These are phyloP conservation scores for Didymella lethalis DNA, from an alignment of 2,329 filamentous ascomycete genomes.

Conservation along the genomic window DNA sequence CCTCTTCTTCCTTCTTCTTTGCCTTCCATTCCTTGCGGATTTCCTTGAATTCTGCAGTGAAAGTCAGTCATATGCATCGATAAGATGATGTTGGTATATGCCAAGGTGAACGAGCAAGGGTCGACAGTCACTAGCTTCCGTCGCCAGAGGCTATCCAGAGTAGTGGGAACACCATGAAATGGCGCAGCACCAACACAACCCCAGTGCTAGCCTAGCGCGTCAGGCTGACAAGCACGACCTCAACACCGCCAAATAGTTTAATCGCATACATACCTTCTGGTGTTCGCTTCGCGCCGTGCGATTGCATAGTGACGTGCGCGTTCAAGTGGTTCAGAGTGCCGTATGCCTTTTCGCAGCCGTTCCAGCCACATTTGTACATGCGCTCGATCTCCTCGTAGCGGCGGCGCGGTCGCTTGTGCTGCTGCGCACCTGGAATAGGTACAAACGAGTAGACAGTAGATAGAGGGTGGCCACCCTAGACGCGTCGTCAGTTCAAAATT, in stretches of 20 bases:
- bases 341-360: constrained; percentile 98
- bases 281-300: constrained; percentile 90
- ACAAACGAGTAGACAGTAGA: constrained; percentile 97
- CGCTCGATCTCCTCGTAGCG: constrained; percentile 98
- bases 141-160: constrained; percentile 53
- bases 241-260: constrained; percentile 26
- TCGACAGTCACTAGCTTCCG: constrained; percentile 52
- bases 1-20: constrained; percentile 98
- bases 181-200: constrained; percentile 36
- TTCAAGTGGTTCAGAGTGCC: constrained; percentile 97
- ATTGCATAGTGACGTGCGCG: constrained; percentile 98
- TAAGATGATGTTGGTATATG: constrained; percentile 17
- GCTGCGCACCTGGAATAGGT: constrained; percentile 93
- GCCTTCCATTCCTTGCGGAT: constrained; percentile 99
- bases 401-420: constrained; percentile 92
- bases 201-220: constrained; percentile 41
- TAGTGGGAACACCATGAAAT: constrained; percentile 63
- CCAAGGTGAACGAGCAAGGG: constrained; percentile 51
- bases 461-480: constrained; percentile 60
- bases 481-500: constrained; percentile 21
- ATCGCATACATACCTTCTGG: constrained; percentile 81
- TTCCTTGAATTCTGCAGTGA: constrained; percentile 87
- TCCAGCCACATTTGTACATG: constrained; percentile 99
- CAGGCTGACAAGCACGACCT: constrained; percentile 39
- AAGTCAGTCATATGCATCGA: constrained; percentile 43